Evolutionary conservation across 2,329 filamentous ascomycete genomes (phyloP).

Genomic region (Macrophomina phaseolina): DNA sequence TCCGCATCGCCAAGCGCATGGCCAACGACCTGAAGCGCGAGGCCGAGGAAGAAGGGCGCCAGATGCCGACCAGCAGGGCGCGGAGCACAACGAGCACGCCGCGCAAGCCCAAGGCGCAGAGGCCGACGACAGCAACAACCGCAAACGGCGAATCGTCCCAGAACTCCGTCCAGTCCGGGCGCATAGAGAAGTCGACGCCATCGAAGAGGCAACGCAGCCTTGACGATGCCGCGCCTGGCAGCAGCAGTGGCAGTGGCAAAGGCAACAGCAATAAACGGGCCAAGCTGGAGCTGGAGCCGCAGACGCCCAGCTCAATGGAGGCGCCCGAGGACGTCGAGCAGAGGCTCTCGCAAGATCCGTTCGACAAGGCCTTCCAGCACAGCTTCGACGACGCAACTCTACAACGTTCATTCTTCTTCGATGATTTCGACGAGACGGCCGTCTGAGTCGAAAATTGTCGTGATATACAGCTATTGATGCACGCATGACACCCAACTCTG

Average conservation of each 20-base stretch:
- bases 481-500: not conserved
- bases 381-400: slow-evolving; percentile 9
- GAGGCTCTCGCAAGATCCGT: slow-evolving; percentile 1
- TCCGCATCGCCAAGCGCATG: slow-evolving; percentile 52
- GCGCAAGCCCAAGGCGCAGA: slow-evolving; percentile 31
- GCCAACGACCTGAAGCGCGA: slow-evolving; percentile 45
- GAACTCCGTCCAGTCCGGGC: slow-evolving; percentile 19
- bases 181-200: slow-evolving; percentile 14
- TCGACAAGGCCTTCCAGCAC: slow-evolving; percentile 5
- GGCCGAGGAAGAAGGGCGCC: slow-evolving; percentile 29
- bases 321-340: slow-evolving; percentile 5
- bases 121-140: not conserved
- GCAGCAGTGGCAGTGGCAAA: not conserved
- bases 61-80: slow-evolving; percentile 26
- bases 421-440: not conserved
- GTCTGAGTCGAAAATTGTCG: not conserved
- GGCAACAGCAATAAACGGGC: not conserved
- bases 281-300: slow-evolving; percentile 4
- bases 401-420: slow-evolving; percentile 11
- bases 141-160: not conserved
- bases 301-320: slow-evolving; percentile 10
- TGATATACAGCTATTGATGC: not conserved
- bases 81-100: slow-evolving; percentile 28
- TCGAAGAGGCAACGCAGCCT: slow-evolving; percentile 17
- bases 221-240: not conserved